Conservation (phyloP, 2,329 filamentous ascomycete species). For the Lachnellula subtilissima region DNA sequence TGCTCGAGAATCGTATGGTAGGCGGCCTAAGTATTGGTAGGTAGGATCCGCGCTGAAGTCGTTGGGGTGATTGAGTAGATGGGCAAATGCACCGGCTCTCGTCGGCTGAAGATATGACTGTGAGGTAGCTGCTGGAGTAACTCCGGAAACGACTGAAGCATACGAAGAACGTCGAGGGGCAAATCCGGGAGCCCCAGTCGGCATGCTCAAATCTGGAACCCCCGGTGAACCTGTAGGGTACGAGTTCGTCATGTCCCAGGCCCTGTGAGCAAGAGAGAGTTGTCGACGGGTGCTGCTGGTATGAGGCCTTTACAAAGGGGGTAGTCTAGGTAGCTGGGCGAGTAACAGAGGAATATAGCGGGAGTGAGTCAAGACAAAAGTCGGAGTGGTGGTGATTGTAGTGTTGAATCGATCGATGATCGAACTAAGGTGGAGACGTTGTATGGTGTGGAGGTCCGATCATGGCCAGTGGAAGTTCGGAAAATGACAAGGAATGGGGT, state of each 20-base stretch:
- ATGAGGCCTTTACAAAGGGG: neutral
- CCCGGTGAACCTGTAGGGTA: slow-evolving; percentile 30
- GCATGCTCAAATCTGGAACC: slow-evolving; percentile 30
- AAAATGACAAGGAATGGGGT: neutral
- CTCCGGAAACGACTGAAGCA: slow-evolving; percentile 55
- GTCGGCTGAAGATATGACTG: slow-evolving; percentile 23
- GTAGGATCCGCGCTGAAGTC: slow-evolving; percentile 26
- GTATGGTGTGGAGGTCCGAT: slow-evolving; percentile 5
- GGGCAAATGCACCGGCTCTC: slow-evolving; percentile 30
- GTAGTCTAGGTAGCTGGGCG: neutral
- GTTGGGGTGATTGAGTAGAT: slow-evolving; percentile 24
- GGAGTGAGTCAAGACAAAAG: neutral
- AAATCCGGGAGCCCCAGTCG: slow-evolving; percentile 33
- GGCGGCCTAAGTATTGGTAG: slow-evolving; percentile 18
- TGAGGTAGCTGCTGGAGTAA: slow-evolving; percentile 29
- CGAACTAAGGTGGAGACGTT: neutral
- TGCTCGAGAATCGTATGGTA: slow-evolving; percentile 22
- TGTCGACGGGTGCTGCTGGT: neutral
- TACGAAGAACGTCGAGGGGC: slow-evolving; percentile 53
- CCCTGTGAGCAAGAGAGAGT: neutral
- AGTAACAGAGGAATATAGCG: neutral
- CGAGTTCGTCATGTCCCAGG: slow-evolving; percentile 24
- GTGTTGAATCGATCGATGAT: neutral
- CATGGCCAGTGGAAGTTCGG: neutral
- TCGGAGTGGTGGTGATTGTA: neutral